These are phyloP conservation scores for Gillenia trifoliata DNA, from an alignment of 306 rosid genomes.

Conservation along the genomic window DNA sequence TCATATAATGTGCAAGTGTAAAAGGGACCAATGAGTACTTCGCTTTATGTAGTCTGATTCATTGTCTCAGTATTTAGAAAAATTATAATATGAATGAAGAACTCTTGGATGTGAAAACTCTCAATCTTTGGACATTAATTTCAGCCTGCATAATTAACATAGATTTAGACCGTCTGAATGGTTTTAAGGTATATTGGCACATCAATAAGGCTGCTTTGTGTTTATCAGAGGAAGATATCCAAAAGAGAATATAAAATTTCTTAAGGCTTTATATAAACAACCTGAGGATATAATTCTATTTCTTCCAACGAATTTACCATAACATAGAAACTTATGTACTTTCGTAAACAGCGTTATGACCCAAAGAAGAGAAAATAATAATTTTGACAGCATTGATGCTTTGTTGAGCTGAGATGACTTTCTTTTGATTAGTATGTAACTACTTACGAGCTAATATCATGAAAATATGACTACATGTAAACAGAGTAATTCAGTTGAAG, in stretches of 20 bases:
- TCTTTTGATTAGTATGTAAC: neutral
- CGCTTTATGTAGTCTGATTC: neutral
- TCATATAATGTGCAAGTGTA: neutral
- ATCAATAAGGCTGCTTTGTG: neutral
- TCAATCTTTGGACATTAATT: neutral
- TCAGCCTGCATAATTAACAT: neutral
- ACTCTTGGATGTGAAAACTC: neutral
- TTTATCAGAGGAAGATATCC: neutral
- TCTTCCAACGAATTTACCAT: neutral
- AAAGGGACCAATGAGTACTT: neutral
- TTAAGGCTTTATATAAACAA: neutral
- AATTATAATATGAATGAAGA: neutral
- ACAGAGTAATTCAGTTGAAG: neutral
- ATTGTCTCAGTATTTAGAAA: neutral
- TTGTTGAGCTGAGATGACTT: neutral
- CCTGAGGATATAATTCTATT: neutral
- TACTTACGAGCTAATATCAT: neutral
- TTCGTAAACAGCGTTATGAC: neutral
- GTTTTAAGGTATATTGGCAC: neutral
- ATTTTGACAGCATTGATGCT: neutral
- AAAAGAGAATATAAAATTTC: neutral
- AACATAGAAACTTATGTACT: neutral
- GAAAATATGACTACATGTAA: neutral
- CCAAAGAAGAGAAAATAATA: neutral
- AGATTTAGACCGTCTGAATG: neutral